Conservation (phyloP, 1,284 basidiomycete genomes). For the Singerocomus inundabilis region DNA sequence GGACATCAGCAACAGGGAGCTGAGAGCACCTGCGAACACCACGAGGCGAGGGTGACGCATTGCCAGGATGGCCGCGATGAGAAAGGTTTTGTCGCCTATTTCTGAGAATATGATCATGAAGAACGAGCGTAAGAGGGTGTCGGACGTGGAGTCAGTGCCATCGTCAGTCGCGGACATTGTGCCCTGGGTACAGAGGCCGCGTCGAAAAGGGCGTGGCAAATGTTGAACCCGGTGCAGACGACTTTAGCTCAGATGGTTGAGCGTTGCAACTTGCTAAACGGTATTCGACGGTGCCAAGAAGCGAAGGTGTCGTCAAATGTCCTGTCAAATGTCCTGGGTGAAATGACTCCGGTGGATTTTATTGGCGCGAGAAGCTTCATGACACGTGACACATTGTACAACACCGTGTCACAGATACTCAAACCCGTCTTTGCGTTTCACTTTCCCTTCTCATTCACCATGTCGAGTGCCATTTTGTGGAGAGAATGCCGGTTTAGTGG, state of each 20-base stretch:
- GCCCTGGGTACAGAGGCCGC: slow-evolving; percentile 1
- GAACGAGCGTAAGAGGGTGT: slow-evolving; percentile 75
- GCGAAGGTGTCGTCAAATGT: no score
- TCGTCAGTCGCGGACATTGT: slow-evolving; percentile 21
- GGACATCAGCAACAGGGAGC: slow-evolving; percentile 90
- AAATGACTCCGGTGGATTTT: no score
- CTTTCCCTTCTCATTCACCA: no score
- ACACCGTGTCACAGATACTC: no score
- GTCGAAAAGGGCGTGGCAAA: slow-evolving; percentile 1
- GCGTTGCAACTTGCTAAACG: no score
- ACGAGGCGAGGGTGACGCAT: slow-evolving; percentile 87
- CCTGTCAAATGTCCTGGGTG: no score
- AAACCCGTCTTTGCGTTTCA: no score
- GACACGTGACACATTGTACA: no score
- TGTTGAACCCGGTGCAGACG: slow-evolving; percentile 5
- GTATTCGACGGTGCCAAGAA: no score
- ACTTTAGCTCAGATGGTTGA: not conserved
- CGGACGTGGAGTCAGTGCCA: slow-evolving; percentile 20
- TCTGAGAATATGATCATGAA: slow-evolving; percentile 88
- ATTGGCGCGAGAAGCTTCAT: no score
- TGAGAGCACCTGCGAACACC: slow-evolving; percentile 90
- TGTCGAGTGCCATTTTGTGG: no score
- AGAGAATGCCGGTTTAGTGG: no score
- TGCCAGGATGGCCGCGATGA: slow-evolving; percentile 95
- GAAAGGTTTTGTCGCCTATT: slow-evolving; percentile 98